Conservation (phyloP, 345 rosid genomes). For the Gynandropsis gynandra region DNA sequence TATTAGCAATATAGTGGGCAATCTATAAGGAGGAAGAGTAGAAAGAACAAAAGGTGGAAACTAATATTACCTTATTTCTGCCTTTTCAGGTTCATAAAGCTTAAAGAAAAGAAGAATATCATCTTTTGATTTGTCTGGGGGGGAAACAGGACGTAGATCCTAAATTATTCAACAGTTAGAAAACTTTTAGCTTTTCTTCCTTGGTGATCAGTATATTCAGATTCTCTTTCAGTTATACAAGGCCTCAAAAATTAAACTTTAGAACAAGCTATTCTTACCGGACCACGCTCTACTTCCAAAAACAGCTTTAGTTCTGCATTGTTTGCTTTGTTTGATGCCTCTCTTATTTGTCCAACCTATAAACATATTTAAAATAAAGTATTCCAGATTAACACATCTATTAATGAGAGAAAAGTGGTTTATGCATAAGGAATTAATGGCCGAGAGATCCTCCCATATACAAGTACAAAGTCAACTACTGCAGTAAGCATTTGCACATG, state of each 20-base stretch:
- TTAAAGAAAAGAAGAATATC: conserved; percentile 89
- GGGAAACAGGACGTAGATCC: conserved; percentile 66
- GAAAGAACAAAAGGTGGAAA: conserved; percentile 7
- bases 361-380: conserved; percentile 14
- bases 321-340: conserved; percentile 62
- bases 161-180: conserved; percentile 24
- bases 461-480: too few species aligned
- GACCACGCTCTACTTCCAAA: conserved; percentile 80
- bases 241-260: conserved; percentile 6
- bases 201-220: conserved; percentile 1
- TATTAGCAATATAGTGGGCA: too few species aligned
- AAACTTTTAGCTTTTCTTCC: conserved; percentile 9
- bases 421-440: background rate
- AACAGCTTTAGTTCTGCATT: conserved; percentile 82
- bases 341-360: conserved; percentile 92
- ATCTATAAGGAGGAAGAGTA: background rate
- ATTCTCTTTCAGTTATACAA: conserved; percentile 2
- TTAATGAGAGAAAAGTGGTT: too few species aligned
- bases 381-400: background rate
- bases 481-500: too few species aligned
- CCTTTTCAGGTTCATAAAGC: conserved; percentile 76
- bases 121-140: conserved; percentile 59
- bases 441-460: background rate
- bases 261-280: conserved; percentile 36
- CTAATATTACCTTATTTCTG: conserved; percentile 57